These are phyloP conservation scores for Aspergillus fijiensis DNA, from an alignment of 2,329 filamentous ascomycete species.

Conservation along the genomic window DNA sequence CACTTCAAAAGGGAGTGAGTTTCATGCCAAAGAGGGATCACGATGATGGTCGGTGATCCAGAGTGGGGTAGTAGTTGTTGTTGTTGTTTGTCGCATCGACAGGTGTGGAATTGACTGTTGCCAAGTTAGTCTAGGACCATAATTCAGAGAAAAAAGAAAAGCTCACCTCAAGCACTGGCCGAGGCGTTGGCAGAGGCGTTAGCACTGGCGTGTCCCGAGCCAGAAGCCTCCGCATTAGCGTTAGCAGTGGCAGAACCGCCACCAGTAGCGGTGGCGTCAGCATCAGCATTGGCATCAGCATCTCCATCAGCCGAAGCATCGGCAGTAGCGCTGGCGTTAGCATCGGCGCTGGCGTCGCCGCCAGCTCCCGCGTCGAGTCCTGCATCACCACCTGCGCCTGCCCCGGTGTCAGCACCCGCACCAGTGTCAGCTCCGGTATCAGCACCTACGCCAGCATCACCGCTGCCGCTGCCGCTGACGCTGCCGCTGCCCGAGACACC, in stretches of 20 bases:
- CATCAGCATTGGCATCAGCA: slow-evolving; percentile 5
- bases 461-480: not conserved
- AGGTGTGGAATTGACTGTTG: not conserved
- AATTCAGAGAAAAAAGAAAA: not conserved
- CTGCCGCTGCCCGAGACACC: not conserved
- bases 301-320: not conserved
- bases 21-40: not conserved
- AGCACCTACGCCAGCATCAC: slow-evolving; percentile 1
- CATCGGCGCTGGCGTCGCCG: slow-evolving; percentile 1
- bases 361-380: not conserved
- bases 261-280: slow-evolving; percentile 3
- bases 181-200: not conserved
- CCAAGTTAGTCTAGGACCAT: not conserved
- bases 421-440: not conserved
- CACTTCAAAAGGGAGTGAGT: not conserved
- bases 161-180: not conserved
- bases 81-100: not conserved
- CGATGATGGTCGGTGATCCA: not conserved
- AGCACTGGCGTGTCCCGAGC: not conserved
- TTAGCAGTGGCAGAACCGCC: slow-evolving; percentile 8
- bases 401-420: not conserved
- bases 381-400: not conserved
- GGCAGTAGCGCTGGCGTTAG: slow-evolving; percentile 4
- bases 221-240: slow-evolving; percentile 11
- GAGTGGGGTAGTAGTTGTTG: not conserved